Percentiles rank a stretch among this genome's conserved stretches.
These are phyloP conservation scores for Fraxinus dipetala DNA, from an alignment of 305 asterid species.

Conservation along the genomic window DNA sequence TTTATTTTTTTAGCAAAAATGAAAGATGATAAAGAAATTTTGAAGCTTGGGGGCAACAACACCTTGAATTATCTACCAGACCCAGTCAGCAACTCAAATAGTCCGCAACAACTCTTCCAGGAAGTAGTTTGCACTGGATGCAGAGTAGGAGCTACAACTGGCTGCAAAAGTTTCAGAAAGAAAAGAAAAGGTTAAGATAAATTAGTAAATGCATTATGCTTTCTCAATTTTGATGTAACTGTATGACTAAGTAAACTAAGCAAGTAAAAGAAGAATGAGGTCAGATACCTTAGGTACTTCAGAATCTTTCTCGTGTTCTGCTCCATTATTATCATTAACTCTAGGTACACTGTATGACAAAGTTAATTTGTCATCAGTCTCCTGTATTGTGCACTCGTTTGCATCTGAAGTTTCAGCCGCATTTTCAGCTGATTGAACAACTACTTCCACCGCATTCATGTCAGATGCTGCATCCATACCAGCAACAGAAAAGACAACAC, in stretches of 20 bases:
- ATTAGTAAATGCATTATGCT: not conserved
- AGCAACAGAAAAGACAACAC: constrained; percentile 16
- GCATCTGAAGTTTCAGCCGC: constrained; percentile 23
- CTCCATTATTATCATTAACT: constrained; percentile 29
- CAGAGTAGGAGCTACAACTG: constrained; percentile 32
- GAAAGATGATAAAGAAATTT: not conserved
- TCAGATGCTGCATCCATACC: constrained; percentile 21
- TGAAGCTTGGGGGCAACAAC: constrained; percentile 13
- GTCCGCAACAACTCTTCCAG: constrained; percentile 86
- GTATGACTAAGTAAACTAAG: not conserved
- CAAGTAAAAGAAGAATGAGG: not conserved
- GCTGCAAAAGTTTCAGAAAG: constrained; percentile 41
- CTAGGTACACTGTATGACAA: constrained; percentile 28
- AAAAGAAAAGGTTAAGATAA: not conserved
- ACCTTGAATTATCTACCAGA: constrained; percentile 44
- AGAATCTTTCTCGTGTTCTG: constrained; percentile 32
- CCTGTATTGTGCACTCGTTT: constrained; percentile 23
- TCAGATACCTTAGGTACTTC: constrained; percentile 37
- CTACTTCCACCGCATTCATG: constrained; percentile 25
- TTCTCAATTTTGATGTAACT: not conserved
- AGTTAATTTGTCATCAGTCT: constrained; percentile 34
- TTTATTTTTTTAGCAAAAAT: not conserved
- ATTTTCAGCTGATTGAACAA: constrained; percentile 24
- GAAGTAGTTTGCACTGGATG: constrained; percentile 51
- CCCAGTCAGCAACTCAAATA: constrained; percentile 58